phyloP scores from a whole-genome alignment of 2,329 filamentous ascomycete genomes.

The Grosmannia penicillata region DNA sequence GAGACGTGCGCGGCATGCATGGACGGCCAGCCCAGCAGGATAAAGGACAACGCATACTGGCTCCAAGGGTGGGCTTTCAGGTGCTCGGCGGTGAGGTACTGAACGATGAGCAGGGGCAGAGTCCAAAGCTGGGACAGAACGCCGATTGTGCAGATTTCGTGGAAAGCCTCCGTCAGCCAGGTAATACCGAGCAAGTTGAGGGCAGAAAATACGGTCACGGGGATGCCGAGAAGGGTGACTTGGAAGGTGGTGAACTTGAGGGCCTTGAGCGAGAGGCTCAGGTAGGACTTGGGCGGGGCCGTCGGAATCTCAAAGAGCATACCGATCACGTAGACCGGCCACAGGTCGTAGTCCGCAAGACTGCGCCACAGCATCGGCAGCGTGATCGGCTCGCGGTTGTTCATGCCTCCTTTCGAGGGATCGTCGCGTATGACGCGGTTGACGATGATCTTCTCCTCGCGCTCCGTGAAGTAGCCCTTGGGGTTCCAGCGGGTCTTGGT shows the following conservation, averaged over 20 bases:
- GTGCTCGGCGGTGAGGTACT: neutral
- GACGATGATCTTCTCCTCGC: constrained; percentile 42
- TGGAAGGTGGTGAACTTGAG: constrained; percentile 7
- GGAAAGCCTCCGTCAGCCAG: constrained; percentile 32
- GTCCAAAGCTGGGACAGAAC: constrained; percentile 33
- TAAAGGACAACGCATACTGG: neutral
- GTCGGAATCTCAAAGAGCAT: constrained; percentile 4
- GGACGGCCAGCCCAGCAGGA: neutral
- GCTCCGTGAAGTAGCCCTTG: constrained; percentile 35
- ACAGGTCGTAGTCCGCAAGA: constrained; percentile 9
- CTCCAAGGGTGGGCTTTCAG: neutral
- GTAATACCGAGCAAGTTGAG: constrained; percentile 30
- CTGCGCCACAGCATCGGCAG: constrained; percentile 14
- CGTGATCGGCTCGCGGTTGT: constrained; percentile 40
- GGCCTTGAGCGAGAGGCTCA: constrained; percentile 5
- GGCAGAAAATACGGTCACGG: constrained; percentile 25
- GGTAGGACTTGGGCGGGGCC: constrained; percentile 2
- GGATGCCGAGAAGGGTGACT: constrained; percentile 17
- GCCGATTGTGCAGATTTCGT: constrained; percentile 28
- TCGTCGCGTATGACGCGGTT: constrained; percentile 42
- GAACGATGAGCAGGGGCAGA: neutral
- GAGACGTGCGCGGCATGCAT: neutral
- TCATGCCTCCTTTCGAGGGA: constrained; percentile 40
- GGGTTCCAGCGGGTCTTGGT: constrained; percentile 27
- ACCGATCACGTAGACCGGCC: constrained; percentile 8